phyloP scores from a whole-genome alignment of 2,329 filamentous ascomycete genomes.

The Colletotrichum sp. region DNA sequence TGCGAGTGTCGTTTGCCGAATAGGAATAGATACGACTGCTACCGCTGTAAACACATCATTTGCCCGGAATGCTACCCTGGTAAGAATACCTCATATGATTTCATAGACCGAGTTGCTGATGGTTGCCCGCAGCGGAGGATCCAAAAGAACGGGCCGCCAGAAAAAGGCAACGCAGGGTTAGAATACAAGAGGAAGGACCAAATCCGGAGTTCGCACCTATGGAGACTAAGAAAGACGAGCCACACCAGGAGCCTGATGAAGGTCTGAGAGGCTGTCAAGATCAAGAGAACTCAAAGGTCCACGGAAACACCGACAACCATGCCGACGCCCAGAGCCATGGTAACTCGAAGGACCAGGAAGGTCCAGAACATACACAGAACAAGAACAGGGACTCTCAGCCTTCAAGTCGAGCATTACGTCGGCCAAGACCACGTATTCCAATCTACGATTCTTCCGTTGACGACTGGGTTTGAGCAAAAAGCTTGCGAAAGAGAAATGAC shows the following conservation, averaged over 20 bases:
- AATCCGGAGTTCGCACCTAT: neutral
- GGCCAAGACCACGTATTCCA: neutral
- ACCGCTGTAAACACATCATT: neutral
- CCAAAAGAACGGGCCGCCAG: neutral
- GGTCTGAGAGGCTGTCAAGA: neutral
- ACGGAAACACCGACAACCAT: neutral
- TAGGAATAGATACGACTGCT: neutral
- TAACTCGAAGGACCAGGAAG: neutral
- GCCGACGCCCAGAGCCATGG: neutral
- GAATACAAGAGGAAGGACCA: neutral
- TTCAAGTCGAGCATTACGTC: neutral
- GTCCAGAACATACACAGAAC: neutral
- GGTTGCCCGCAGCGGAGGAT: neutral
- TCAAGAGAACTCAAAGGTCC: neutral
- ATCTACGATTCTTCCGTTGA: neutral
- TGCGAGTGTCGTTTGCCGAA: neutral
- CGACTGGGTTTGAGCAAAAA: neutral
- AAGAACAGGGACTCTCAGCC: accelerated
- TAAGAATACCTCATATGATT: neutral
- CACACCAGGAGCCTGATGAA: neutral
- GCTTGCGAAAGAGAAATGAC: neutral
- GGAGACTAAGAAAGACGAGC: neutral
- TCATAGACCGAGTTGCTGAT: neutral
- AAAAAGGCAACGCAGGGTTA: neutral
- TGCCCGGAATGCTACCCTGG: neutral